These are phyloP conservation scores for Hypoxylon lenormandii DNA, from an alignment of 495 filamentous ascomycete genomes.

Conservation along the genomic window DNA sequence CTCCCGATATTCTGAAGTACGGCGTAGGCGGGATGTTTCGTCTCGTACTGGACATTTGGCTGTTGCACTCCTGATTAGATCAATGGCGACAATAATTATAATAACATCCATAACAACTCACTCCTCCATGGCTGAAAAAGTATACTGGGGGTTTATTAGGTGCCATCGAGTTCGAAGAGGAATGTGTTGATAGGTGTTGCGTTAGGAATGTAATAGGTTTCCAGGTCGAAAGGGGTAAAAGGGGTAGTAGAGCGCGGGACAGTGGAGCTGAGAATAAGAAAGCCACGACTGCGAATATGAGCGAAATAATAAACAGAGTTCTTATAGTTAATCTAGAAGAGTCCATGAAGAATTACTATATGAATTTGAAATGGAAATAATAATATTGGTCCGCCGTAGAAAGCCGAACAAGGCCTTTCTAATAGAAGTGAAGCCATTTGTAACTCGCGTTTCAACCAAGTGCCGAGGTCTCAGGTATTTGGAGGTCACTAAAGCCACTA, in stretches of 20 bases:
- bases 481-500: neutral
- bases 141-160: conserved; percentile 72
- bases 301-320: conserved; percentile 33
- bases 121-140: conserved; percentile 82
- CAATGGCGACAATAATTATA: conserved; percentile 2
- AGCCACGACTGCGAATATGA: conserved; percentile 46
- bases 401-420: neutral
- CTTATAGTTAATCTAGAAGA: conserved; percentile 14
- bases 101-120: conserved; percentile 57
- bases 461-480: conserved; percentile 10
- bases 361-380: neutral
- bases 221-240: conserved; percentile 38
- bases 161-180: conserved; percentile 28
- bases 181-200: conserved; percentile 19
- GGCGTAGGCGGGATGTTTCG: conserved; percentile 77
- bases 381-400: too few relatives aligned
- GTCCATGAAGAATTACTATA: conserved; percentile 21
- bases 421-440: conserved; percentile 22
- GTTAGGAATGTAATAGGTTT: conserved; percentile 28
- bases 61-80: conserved; percentile 45
- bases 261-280: conserved; percentile 35
- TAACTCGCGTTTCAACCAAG: conserved; percentile 12
- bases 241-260: conserved; percentile 26
- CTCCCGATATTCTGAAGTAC: conserved; percentile 74
- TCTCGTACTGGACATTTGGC: conserved; percentile 81